Evolutionary conservation across 257 asterid species (phyloP), one percentile per base, ranked within the genome.

Genomic region (Scutellaria galericulata): DNA sequence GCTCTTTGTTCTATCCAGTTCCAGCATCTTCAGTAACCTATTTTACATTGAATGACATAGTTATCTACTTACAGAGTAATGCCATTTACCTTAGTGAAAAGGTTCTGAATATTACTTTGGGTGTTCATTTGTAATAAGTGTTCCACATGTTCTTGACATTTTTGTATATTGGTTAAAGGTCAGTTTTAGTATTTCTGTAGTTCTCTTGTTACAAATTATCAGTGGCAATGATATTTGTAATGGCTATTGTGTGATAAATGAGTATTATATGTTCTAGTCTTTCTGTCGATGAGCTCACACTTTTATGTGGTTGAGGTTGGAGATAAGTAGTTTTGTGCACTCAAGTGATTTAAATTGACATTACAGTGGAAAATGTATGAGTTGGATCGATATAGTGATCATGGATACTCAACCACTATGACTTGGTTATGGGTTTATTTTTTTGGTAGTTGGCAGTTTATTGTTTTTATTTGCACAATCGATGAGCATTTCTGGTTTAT

Each of bases 261-360:
- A 55, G 47, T 35, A 55, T 61, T 56, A 10, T n/a, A 11, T 48
- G 45, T 48, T 15, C 7, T 63, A 39, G 45, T 37, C 44, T 48
- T 70, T n/a, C 6, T 10, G 52, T 37, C 6, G 18, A 9, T 48
- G 7, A 15, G 69, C 46, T 46, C 20, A 58, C 46, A 37, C 22
- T 46, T 64, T 24, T n/a, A 73, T 59, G 60, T 67, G 68, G 56
- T 64, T 54, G 58, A 40, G 41, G 27, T 73, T 27, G 75, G 44
- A n/a, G 10, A 55, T 66, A 37, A 39, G 59, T 70, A n/a, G 57
- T 22, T 48, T 7, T 22, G 63, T 48, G 70, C 79, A 60, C 5
- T 18, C 46, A 10, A 54, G 37, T 68, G 52, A 76, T 44, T 62
- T 62, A 22, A 59, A 42, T 40, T 44, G 55, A 24, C 58, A 50